Evolutionary conservation across 2,329 filamentous ascomycete species (phyloP).

Genomic region (Phaeosphaeriaceae sp.): DNA sequence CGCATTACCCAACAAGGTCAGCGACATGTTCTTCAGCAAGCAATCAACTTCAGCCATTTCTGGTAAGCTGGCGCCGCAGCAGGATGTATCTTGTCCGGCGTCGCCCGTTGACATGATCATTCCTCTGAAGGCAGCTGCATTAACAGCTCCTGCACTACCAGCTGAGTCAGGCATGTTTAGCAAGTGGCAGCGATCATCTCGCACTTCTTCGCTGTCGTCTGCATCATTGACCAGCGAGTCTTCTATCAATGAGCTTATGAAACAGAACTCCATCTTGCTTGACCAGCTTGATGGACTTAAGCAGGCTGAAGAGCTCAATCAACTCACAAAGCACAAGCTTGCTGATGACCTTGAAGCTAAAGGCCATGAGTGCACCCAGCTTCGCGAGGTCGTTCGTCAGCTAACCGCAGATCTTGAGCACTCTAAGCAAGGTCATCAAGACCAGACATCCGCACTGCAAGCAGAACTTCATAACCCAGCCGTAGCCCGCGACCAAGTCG

Average conservation of each 20-base stretch:
- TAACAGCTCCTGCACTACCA: neutral
- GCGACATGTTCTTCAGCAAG: neutral
- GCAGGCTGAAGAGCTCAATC: neutral
- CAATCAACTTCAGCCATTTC: neutral
- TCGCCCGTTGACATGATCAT: neutral
- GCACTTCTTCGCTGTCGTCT: neutral
- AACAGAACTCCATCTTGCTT: neutral
- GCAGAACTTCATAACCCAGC: neutral
- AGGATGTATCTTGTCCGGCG: neutral
- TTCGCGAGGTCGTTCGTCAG: neutral
- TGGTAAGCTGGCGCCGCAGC: neutral
- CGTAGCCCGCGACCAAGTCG: neutral
- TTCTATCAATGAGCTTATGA: neutral
- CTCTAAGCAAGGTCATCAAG: neutral
- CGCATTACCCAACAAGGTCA: neutral
- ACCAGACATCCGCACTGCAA: neutral
- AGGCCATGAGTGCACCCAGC: neutral
- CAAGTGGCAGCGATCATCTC: neutral
- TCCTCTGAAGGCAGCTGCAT: neutral
- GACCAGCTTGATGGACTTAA: neutral
- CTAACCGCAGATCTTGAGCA: neutral
- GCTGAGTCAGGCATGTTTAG: neutral
- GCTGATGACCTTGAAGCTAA: neutral
- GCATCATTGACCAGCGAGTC: neutral
- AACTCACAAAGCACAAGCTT: neutral